These are phyloP conservation scores for Fusarium buxicola DNA, from an alignment of 2,329 filamentous ascomycete species.

Conservation along the genomic window DNA sequence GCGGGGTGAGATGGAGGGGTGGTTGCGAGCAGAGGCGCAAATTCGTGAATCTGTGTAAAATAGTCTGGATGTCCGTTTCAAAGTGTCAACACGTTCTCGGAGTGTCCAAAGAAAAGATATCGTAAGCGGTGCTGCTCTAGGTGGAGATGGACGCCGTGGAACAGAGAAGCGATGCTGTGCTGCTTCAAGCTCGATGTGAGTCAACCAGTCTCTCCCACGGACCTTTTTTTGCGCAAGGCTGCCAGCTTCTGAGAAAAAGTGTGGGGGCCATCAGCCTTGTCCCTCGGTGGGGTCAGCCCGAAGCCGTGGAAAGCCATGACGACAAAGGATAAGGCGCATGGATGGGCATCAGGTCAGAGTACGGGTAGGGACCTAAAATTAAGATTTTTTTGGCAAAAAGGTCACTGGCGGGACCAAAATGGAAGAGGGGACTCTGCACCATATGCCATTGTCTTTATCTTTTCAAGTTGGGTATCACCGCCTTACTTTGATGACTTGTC, in stretches of 20 bases:
- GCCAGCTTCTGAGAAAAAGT: constrained; percentile 19
- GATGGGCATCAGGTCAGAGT: neutral
- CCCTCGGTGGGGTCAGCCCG: constrained; percentile 22
- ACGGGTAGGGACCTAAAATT: no score
- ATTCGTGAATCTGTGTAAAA: constrained; percentile 9
- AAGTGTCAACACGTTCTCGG: neutral
- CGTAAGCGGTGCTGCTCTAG: constrained; percentile 8
- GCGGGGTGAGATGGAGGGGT: constrained; percentile 38
- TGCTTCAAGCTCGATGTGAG: constrained; percentile 37
- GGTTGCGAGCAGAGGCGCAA: constrained; percentile 19
- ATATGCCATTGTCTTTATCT: neutral
- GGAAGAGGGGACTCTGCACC: neutral
- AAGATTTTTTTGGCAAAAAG: neutral
- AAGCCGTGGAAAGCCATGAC: constrained; percentile 26
- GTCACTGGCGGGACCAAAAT: neutral
- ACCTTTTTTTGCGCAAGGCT: constrained; percentile 47
- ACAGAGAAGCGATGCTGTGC: constrained; percentile 19
- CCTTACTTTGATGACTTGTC: constrained; percentile 31
- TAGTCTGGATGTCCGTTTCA: neutral
- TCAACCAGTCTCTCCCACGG: constrained; percentile 40
- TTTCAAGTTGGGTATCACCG: constrained; percentile 20
- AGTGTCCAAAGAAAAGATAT: neutral
- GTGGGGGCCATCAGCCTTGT: constrained; percentile 42
- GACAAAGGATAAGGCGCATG: constrained; percentile 22
- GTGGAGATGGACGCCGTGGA: constrained; percentile 13